Percentiles rank a stretch among this genome's conserved stretches.
Conservation (phyloP, 2,329 filamentous ascomycete species). For the Stachybotrys chartarum region DNA sequence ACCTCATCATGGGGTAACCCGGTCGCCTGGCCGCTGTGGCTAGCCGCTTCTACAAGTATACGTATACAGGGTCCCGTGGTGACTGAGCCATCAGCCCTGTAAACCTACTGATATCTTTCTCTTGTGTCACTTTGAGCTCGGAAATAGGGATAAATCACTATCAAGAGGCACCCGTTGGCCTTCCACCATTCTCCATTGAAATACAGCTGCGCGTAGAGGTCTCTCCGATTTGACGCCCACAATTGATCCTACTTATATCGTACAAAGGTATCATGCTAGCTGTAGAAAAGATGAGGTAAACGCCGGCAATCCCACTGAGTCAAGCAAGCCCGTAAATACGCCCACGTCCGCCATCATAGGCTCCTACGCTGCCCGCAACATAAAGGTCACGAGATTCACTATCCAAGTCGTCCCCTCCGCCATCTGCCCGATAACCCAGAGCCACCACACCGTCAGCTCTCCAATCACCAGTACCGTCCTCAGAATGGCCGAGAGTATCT, state of each 20-base stretch:
- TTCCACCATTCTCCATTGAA: too few relatives aligned
- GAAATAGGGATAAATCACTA: too few relatives aligned
- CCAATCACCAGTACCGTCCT: slow-evolving; percentile 18
- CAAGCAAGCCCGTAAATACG: not conserved
- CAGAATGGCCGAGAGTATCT: slow-evolving; percentile 14
- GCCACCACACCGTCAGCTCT: slow-evolving; percentile 21
- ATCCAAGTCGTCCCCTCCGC: slow-evolving; percentile 18
- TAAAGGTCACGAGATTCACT: slow-evolving; percentile 16
- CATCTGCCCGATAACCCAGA: slow-evolving; percentile 17
- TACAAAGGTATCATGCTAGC: not conserved
- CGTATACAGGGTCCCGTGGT: too few relatives aligned
- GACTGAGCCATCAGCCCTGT: too few relatives aligned
- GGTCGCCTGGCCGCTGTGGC: too few relatives aligned
- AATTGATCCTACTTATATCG: not conserved
- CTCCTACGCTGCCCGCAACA: slow-evolving; percentile 13
- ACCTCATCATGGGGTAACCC: too few relatives aligned
- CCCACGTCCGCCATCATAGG: slow-evolving; percentile 1
- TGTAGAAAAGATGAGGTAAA: not conserved
- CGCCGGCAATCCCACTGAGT: not conserved
- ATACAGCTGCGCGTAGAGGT: too few relatives aligned
- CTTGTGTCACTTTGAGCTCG: too few relatives aligned
- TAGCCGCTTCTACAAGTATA: too few relatives aligned
- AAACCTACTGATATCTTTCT: too few relatives aligned
- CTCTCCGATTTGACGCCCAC: not conserved
- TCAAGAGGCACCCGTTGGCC: too few relatives aligned